A percentile compares a stretch with the other conserved stretches of the same genome.
Conservation (phyloP, 2,329 filamentous ascomycete genomes). For the Paraphaeosphaeria minitans region DNA sequence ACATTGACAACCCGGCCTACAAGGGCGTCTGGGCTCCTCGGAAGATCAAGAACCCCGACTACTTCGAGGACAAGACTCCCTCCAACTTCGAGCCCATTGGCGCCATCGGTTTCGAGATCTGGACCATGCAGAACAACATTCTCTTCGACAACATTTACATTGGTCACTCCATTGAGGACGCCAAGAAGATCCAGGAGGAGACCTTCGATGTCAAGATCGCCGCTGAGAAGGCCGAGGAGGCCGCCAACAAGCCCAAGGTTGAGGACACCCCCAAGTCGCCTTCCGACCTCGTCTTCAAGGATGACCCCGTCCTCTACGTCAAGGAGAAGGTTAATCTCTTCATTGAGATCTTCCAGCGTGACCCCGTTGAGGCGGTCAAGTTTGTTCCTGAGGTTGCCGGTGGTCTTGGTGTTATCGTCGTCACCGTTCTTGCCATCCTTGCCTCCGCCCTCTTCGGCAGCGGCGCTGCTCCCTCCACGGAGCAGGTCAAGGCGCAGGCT, state of each 20-base stretch:
- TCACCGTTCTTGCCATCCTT: constrained; percentile 73
- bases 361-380: constrained; percentile 83
- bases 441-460: constrained; percentile 70
- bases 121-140: constrained; percentile 99
- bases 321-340: constrained; percentile 95
- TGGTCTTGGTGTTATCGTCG: constrained; percentile 71
- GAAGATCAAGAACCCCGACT: constrained; percentile 96
- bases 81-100: constrained; percentile 98
- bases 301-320: constrained; percentile 85
- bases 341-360: constrained; percentile 78
- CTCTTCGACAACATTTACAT: constrained; percentile 99
- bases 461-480: constrained; percentile 66
- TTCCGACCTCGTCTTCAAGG: constrained; percentile 81
- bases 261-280: constrained; percentile 69
- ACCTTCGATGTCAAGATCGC: constrained; percentile 88
- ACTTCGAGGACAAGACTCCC: constrained; percentile 95
- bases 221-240: constrained; percentile 79
- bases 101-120: constrained; percentile 98
- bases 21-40: constrained; percentile 93
- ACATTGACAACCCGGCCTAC: constrained; percentile 97
- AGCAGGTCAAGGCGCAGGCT: constrained; percentile 72
- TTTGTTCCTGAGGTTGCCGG: constrained; percentile 91
- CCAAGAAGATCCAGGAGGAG: constrained; percentile 84
- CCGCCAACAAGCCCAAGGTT: constrained; percentile 78
- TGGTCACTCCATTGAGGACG: constrained; percentile 93